Evolutionary conservation across 768 basidiomycete species (phyloP).

Genomic region (Kwoniella dejecticola): DNA sequence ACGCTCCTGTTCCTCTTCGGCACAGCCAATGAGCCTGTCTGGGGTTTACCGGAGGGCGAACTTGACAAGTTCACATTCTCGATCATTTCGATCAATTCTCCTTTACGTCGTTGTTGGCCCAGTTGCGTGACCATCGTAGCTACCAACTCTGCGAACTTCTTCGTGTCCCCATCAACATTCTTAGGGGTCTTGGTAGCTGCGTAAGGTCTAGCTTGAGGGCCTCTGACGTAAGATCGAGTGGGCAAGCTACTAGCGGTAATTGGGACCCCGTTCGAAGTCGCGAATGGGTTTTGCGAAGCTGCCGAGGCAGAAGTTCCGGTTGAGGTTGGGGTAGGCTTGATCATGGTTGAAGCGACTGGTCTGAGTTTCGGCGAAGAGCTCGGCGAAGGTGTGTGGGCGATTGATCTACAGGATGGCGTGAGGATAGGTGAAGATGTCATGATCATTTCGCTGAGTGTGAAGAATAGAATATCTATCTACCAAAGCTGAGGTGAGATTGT

Average conservation of each 20-base stretch:
- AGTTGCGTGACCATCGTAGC: slow-evolving; percentile 21
- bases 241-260: slow-evolving; percentile 5
- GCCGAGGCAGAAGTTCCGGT: neutral
- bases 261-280: neutral
- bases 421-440: slow-evolving; percentile 25
- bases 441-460: slow-evolving; percentile 19
- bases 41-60: neutral
- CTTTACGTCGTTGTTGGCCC: slow-evolving; percentile 11
- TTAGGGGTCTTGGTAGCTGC: slow-evolving; percentile 13
- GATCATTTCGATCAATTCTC: slow-evolving; percentile 20
- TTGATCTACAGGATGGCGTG: slow-evolving; percentile 24
- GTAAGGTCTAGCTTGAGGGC: slow-evolving; percentile 41
- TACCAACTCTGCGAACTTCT: slow-evolving; percentile 38
- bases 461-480: too few species aligned
- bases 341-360: slow-evolving; percentile 33
- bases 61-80: slow-evolving; percentile 18
- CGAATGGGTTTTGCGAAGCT: neutral
- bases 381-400: slow-evolving; percentile 29
- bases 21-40: neutral
- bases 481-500: neutral
- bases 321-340: slow-evolving; percentile 13
- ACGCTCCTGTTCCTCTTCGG: slow-evolving; percentile 19
- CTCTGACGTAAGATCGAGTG: slow-evolving; percentile 39
- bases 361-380: slow-evolving; percentile 33
- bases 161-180: slow-evolving; percentile 38